Evolutionary conservation across 371 early-diverging fungal genomes (phyloP), one percentile per base, ranked within the genome.

Genomic region (Apophysomyces trapeziformis): DNA sequence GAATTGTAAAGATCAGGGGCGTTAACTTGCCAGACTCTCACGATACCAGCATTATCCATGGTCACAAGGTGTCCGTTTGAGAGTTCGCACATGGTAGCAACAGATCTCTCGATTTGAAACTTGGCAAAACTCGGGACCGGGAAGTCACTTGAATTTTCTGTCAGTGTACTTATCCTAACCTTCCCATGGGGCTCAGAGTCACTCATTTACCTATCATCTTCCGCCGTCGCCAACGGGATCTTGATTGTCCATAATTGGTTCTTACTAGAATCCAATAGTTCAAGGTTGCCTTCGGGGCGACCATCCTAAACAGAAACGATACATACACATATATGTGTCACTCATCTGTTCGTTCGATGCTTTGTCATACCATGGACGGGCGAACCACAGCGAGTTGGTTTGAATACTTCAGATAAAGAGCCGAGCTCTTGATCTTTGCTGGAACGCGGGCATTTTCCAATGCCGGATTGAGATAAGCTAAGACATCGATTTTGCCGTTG

Each of bases 1-100:
- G 92, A 85, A 7, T 73, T 75, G 66, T 84, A 82, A 11, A 90
- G 69, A 7, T 85, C 83, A 2, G 79, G 79, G 6, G 85, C 71
- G 36, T 82, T 78, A 4, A 87, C 83, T 72, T 93, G 93, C 89
- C 89, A 91, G 14, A 93, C 80, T 36, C 89, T 85, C 16, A 86
- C 88, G 36, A 80, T 75, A 43, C 91, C 91, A 62, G 82, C 68
- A 65, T 80, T 86, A 61, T 91, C 91, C 80, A 90, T 82, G 0
- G 89, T 89, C 45, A 90, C 78, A 36, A 92, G 69, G 14, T 84
- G 70, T 5, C 92, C 92, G 58, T 90, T 82, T n/a, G 76, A 58
- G 7, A 91, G 77, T 64, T 93, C 93, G 6, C 85, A 73, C 82
- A 91, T 80, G 37, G 82, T 76, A 11, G 86, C 88, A 4, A 72